Conservation (phyloP, 345 rosid species). For the Capsella bursapastoris region DNA sequence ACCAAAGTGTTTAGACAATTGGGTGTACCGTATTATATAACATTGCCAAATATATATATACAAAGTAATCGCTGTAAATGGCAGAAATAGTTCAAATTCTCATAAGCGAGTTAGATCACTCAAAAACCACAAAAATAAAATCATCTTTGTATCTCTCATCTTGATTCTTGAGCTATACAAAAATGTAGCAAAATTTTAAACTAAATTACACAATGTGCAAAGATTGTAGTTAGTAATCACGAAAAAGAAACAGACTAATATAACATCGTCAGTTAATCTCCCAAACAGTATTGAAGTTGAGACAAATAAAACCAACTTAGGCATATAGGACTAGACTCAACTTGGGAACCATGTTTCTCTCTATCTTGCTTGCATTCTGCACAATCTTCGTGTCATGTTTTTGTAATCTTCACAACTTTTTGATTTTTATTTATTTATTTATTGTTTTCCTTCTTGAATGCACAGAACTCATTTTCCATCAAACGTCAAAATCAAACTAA, state of each 20-base stretch:
- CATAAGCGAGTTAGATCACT: slow-evolving; percentile 14
- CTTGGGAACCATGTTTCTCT: slow-evolving; percentile 27
- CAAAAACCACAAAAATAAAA: not conserved
- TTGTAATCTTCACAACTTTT: slow-evolving; percentile 24
- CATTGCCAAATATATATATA: slow-evolving; percentile 16
- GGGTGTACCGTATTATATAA: not conserved
- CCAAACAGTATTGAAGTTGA: slow-evolving; percentile 29
- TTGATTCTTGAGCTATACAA: not conserved
- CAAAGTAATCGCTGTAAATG: not conserved
- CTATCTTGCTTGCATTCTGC: slow-evolving; percentile 1
- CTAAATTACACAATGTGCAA: not conserved
- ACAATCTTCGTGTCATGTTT: slow-evolving; percentile 36
- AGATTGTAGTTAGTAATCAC: not conserved
- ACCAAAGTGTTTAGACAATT: slow-evolving; percentile 13
- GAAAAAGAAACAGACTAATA: not conserved
- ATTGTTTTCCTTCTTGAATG: slow-evolving; percentile 24
- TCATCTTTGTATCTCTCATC: not conserved
- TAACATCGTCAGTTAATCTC: slow-evolving; percentile 1
- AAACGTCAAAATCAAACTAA: slow-evolving; percentile 41
- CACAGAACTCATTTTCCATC: slow-evolving; percentile 39
- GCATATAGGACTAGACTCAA: slow-evolving; percentile 5
- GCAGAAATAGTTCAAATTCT: not conserved
- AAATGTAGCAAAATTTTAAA: not conserved
- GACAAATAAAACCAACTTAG: slow-evolving; percentile 22
- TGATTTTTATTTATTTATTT: slow-evolving; percentile 9